A percentile compares a stretch with the other conserved stretches of the same genome.
phyloP scores from a whole-genome alignment of 2,329 filamentous ascomycete species.

The Diplocarpon rosae region DNA sequence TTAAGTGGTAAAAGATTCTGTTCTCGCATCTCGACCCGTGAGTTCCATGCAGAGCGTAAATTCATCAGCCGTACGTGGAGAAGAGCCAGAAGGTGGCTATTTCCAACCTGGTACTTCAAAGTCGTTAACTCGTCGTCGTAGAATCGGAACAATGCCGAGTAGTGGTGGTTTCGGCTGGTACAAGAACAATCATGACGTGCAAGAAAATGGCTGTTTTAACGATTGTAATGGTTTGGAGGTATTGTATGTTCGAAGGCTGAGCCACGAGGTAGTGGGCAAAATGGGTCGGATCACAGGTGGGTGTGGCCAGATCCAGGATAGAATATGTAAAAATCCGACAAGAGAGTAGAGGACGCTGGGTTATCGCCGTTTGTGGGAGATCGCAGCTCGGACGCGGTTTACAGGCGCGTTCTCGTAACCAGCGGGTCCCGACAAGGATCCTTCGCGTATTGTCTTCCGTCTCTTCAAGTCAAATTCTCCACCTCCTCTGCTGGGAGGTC shows the following conservation, averaged over 20 bases:
- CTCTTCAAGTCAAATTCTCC: constrained; percentile 58
- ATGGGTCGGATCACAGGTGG: constrained; percentile 7
- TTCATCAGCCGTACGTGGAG: constrained; percentile 17
- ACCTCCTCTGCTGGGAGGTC: constrained; percentile 45
- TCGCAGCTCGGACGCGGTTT: constrained; percentile 36
- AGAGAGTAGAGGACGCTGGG: neutral
- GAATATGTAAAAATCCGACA: constrained; percentile 22
- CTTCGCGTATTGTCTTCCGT: constrained; percentile 64
- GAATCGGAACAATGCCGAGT: constrained; percentile 30
- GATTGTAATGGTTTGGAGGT: constrained; percentile 23
- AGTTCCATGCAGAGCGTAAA: constrained; percentile 19
- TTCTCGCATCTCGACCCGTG: constrained; percentile 4
- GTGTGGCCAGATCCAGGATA: constrained; percentile 10
- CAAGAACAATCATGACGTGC: constrained; percentile 28
- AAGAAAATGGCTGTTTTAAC: constrained; percentile 22
- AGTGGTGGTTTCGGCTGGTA: constrained; percentile 30
- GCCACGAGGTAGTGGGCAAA: constrained; percentile 14
- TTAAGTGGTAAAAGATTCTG: neutral
- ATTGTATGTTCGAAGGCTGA: constrained; percentile 23
- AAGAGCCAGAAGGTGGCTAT: neutral
- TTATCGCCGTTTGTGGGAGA: constrained; percentile 30
- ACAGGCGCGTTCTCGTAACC: constrained; percentile 37
- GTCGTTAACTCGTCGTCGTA: constrained; percentile 33
- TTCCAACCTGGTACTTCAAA: constrained; percentile 15
- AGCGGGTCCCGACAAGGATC: constrained; percentile 36